A percentile compares a stretch with the other conserved stretches of the same genome.
Conservation (phyloP, 768 basidiomycete species). For the Russula ochroleuca region DNA sequence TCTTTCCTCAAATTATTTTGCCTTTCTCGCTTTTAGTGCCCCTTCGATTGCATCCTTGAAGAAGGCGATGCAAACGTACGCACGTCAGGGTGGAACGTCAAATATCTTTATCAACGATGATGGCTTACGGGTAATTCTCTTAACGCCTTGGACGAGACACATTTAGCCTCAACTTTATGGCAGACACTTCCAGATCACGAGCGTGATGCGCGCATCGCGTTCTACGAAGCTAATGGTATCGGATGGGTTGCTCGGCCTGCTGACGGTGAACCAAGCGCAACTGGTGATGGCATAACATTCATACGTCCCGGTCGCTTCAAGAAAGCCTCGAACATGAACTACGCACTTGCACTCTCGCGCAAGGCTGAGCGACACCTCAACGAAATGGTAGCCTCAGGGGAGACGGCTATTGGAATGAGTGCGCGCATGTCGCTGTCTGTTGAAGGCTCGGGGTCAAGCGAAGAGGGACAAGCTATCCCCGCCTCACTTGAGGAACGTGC, state of each 20-base stretch:
- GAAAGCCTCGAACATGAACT: constrained; percentile 52
- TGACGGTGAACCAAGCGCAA: constrained; percentile 39
- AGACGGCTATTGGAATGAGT: constrained; percentile 14
- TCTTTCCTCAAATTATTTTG: background rate
- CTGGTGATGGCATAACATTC: constrained; percentile 38
- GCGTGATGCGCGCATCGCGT: constrained; percentile 45
- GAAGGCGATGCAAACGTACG: constrained; percentile 59
- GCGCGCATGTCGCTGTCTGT: constrained; percentile 31
- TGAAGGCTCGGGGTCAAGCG: constrained; percentile 29
- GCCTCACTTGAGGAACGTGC: constrained; percentile 48
- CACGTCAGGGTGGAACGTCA: constrained; percentile 59
- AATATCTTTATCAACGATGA: constrained; percentile 60
- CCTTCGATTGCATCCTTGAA: constrained; percentile 54
- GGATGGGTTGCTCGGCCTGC: constrained; percentile 58
- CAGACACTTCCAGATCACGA: constrained; percentile 42
- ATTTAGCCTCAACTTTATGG: background rate
- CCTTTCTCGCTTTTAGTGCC: constrained; percentile 31
- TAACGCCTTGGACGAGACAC: background rate
- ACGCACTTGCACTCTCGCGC: constrained; percentile 36
- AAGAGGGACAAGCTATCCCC: constrained; percentile 30
- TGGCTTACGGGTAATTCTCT: constrained; percentile 44
- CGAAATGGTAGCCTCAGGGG: constrained; percentile 25
- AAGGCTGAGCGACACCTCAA: constrained; percentile 37
- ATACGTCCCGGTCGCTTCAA: constrained; percentile 49
- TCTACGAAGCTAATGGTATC: constrained; percentile 54